These are phyloP conservation scores for Talaromyces liani DNA, from an alignment of 495 filamentous ascomycete species.

Conservation along the genomic window DNA sequence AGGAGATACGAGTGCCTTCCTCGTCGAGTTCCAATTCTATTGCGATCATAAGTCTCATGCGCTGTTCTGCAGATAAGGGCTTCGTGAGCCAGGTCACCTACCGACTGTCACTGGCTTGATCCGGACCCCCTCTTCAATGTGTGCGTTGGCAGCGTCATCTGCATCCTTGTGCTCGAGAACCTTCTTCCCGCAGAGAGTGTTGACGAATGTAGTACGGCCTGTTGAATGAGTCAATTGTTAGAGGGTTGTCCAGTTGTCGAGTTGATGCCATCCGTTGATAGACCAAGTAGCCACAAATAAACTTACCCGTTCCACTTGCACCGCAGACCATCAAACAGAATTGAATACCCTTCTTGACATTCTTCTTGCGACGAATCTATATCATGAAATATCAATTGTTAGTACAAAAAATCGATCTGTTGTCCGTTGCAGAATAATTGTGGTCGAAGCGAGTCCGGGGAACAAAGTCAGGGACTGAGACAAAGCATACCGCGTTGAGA, in stretches of 20 bases:
- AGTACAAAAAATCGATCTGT: neutral
- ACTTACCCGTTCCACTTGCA: constrained; percentile 92
- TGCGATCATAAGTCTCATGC: constrained; percentile 5
- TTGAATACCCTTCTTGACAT: constrained; percentile 99
- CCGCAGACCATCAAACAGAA: constrained; percentile 99
- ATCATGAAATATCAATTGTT: constrained; percentile 21
- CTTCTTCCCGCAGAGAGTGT: constrained; percentile 93
- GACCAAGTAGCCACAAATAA: constrained; percentile 1
- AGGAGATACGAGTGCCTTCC: constrained; percentile 93
- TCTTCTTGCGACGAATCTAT: constrained; percentile 97
- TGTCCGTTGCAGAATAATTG: neutral
- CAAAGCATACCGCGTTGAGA: constrained; percentile 50
- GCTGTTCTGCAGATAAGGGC: neutral
- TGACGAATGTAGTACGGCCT: constrained; percentile 98
- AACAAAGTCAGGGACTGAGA: constrained; percentile 29
- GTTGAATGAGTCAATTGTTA: neutral
- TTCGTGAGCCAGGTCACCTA: constrained; percentile 40
- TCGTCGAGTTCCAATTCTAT: constrained; percentile 93
- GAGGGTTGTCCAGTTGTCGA: neutral
- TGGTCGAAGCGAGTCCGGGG: constrained; percentile 25
- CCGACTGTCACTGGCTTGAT: constrained; percentile 98
- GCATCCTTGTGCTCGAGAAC: constrained; percentile 83
- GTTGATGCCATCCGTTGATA: neutral
- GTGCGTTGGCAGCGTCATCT: constrained; percentile 80
- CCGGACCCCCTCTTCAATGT: constrained; percentile 91